phyloP scores from a whole-genome alignment of 331 rosid genomes.

The Acacia concinna region DNA sequence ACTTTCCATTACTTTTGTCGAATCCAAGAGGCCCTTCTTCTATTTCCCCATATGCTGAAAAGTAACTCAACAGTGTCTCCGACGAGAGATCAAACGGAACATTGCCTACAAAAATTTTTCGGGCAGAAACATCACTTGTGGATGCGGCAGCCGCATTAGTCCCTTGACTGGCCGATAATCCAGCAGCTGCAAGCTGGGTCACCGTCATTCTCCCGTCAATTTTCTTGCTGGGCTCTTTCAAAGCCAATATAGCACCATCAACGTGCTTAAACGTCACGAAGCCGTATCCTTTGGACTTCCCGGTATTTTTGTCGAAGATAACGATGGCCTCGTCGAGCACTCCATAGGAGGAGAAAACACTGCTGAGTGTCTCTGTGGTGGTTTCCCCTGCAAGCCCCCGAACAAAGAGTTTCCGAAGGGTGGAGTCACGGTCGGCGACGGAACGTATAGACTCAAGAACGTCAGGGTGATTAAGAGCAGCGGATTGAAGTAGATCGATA shows the following conservation, averaged over 20 bases:
- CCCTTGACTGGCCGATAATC: constrained; percentile 31
- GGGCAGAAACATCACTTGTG: constrained; percentile 39
- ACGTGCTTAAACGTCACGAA: constrained; percentile 64
- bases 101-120: constrained; percentile 64
- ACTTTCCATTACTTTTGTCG: constrained; percentile 55
- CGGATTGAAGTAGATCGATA: constrained; percentile 51
- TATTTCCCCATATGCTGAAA: constrained; percentile 48
- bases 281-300: constrained; percentile 69
- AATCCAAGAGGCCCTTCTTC: constrained; percentile 75
- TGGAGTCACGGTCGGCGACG: constrained; percentile 54
- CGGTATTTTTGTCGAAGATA: constrained; percentile 57
- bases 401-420: constrained; percentile 67
- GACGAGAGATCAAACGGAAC: constrained; percentile 65
- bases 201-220: constrained; percentile 72
- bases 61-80: constrained; percentile 46
- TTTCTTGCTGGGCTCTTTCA: constrained; percentile 67
- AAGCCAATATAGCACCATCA: constrained; percentile 56
- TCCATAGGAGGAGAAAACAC: constrained; percentile 53
- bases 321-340: constrained; percentile 68
- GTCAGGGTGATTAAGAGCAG: constrained; percentile 58
- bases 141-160: neutral
- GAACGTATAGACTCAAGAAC: constrained; percentile 54
- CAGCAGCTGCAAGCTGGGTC: constrained; percentile 63
- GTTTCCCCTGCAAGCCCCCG: constrained; percentile 69
- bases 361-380: constrained; percentile 63